phyloP scores from a whole-genome alignment of 768 basidiomycete species.

The Kwoniella heveanensis region DNA sequence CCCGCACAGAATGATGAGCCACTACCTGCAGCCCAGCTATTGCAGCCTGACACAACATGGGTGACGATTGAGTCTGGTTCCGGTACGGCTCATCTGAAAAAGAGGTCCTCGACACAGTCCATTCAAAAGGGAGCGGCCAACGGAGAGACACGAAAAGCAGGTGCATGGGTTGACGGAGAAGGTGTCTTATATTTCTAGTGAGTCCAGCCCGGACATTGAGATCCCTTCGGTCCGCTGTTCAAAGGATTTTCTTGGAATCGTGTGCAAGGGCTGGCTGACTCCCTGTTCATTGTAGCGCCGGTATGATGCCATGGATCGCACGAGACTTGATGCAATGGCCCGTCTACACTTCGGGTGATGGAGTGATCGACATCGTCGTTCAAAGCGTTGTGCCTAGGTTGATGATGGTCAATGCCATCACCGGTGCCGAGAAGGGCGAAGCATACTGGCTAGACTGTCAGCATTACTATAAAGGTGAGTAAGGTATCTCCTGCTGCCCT shows the following conservation, averaged over 20 bases:
- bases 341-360: constrained; percentile 48
- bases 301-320: constrained; percentile 45
- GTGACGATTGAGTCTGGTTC: constrained; percentile 37
- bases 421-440: constrained; percentile 50
- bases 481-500: constrained; percentile 6
- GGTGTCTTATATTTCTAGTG: constrained; percentile 53
- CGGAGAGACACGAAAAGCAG: constrained; percentile 5
- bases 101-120: constrained; percentile 2
- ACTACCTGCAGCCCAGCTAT: constrained; percentile 26
- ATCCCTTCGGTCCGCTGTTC: background rate
- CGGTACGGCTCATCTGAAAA: constrained; percentile 15
- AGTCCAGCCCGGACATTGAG: constrained; percentile 25
- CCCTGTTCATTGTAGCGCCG: constrained; percentile 28
- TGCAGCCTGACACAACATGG: constrained; percentile 50
- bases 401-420: constrained; percentile 45
- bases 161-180: constrained; percentile 47
- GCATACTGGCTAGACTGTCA: constrained; percentile 52
- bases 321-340: constrained; percentile 56
- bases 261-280: background rate
- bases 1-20: constrained; percentile 14
- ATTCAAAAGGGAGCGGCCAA: background rate
- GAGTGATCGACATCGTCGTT: constrained; percentile 52
- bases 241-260: no score
- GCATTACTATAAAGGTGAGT: constrained; percentile 53
- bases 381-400: constrained; percentile 48